Base-by-base conservation (phyloP, 2,329 filamentous ascomycete species). In the Myriosclerotinia duriaeana region DNA sequence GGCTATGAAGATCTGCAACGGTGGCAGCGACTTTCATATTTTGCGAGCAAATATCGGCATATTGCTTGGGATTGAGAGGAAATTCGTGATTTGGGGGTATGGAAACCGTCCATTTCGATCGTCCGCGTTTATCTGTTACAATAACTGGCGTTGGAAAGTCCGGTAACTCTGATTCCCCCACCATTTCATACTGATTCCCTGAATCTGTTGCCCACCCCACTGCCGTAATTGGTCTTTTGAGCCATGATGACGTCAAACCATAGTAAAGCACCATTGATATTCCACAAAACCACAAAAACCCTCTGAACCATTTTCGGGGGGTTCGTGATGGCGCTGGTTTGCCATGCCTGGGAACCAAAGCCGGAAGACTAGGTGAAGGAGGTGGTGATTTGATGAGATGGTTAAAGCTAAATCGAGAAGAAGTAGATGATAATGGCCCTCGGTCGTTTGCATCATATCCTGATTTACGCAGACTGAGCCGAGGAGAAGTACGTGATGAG, bases 71-170 rank as follows among this genome's bases (percentile, higher is more conserved):
- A 0, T 82, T 78, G 2, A 95, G 77, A 1, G 92, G 92, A 68
- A 94, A 94, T 4, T 82, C 80, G 55, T 83, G 80, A 66, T 82
- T 83, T 8, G 83, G 80, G 0, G 92, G 92, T 48, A 96, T 93
- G 1, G 87, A 92, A 14, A 96, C 85, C 0, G 92, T 95, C 92
- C 92, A 96, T 75, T 85, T 89, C 14, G 87, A 81, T 62, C 82
- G 84, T 3, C 89, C 89, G 54, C 82, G 80, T 36, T 80, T 79
- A 77, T 93, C 90, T 17, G 83, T 85, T 55, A 93, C 81, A 7
- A 91, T 83, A 26, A 95, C 82, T 0, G 91, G 89, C 0, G 89
- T 89, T 0, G 91, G 88, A 69, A 90, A 87, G 38, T 89, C 83
- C 0, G 91, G 90, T n/a, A 92, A 77, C 53, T 81, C 80, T 68